Percentiles rank a stretch among this genome's conserved stretches.
These are phyloP conservation scores for Candolleomyces eurysporus DNA, from an alignment of 768 basidiomycete species.

Conservation along the genomic window DNA sequence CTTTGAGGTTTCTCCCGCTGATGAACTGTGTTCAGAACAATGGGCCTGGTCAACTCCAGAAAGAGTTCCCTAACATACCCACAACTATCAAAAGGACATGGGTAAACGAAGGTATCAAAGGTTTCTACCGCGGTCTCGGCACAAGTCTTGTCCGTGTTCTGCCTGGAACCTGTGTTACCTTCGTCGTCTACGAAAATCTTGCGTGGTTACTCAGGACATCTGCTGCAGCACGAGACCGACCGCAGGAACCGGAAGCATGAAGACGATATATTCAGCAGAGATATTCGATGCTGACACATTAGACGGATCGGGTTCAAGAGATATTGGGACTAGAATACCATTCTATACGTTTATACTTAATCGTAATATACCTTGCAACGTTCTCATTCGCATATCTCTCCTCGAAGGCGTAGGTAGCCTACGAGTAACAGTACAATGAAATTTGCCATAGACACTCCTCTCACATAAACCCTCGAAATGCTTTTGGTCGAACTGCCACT, in stretches of 20 bases:
- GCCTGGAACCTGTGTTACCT: slow-evolving; percentile 96
- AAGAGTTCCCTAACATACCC: slow-evolving; percentile 81
- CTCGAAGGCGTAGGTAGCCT: no score
- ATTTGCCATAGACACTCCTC: no score
- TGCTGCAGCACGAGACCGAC: slow-evolving; percentile 53
- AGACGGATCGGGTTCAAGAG: no score
- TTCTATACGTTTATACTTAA: no score
- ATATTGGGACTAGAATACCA: no score
- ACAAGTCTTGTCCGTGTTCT: slow-evolving; percentile 93
- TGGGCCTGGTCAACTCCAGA: slow-evolving; percentile 38
- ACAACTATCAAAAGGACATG: slow-evolving; percentile 80
- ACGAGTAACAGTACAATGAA: no score
- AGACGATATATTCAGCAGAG: neutral
- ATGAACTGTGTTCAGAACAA: slow-evolving; percentile 50
- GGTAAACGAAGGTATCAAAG: slow-evolving; percentile 72
- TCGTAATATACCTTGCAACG: no score
- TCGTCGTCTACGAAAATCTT: slow-evolving; percentile 94
- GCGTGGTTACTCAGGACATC: slow-evolving; percentile 76
- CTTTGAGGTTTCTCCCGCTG: neutral
- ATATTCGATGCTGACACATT: neutral
- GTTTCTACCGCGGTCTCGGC: slow-evolving; percentile 94
- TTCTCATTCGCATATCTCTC: no score
- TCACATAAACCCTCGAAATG: no score
- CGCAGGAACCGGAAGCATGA: neutral
- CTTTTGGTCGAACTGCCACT: no score